phyloP scores from a whole-genome alignment of 2,329 filamentous ascomycete species.

The Chalaropsis ovoidea region DNA sequence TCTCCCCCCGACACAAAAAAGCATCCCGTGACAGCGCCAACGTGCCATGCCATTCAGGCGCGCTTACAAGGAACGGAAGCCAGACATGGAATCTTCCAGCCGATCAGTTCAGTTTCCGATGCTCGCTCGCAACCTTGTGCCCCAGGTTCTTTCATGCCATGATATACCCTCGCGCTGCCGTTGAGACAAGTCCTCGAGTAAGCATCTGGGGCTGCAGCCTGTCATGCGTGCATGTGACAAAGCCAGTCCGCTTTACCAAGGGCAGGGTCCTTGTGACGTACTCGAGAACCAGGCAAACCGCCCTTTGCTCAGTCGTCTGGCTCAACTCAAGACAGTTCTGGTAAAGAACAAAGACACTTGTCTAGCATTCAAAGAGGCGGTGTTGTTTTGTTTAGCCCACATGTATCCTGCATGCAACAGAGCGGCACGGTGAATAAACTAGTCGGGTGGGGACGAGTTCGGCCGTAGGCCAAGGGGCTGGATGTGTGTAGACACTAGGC shows the following conservation, averaged over 20 bases:
- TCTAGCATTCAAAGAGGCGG: background rate
- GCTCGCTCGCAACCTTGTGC: too few relatives aligned
- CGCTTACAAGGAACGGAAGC: background rate
- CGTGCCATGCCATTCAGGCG: background rate
- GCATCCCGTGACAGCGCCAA: background rate
- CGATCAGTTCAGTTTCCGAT: background rate
- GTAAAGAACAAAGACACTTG: background rate
- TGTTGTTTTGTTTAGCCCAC: background rate
- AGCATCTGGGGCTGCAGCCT: too few relatives aligned
- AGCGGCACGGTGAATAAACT: background rate
- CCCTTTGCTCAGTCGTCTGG: background rate
- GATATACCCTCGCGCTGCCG: too few relatives aligned
- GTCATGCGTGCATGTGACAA: background rate
- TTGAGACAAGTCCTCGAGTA: too few relatives aligned
- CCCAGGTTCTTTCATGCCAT: too few relatives aligned
- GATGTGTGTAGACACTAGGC: background rate
- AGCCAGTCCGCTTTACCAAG: background rate
- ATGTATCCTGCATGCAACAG: background rate
- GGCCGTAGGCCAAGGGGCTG: background rate
- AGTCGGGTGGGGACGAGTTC: background rate
- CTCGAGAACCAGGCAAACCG: background rate
- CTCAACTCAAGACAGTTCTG: background rate
- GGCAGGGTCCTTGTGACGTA: too few relatives aligned
- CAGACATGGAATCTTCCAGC: background rate
- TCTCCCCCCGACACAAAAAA: background rate